phyloP scores from a whole-genome alignment of 2,329 filamentous ascomycete genomes.

The Scedosporium minutisporum region DNA sequence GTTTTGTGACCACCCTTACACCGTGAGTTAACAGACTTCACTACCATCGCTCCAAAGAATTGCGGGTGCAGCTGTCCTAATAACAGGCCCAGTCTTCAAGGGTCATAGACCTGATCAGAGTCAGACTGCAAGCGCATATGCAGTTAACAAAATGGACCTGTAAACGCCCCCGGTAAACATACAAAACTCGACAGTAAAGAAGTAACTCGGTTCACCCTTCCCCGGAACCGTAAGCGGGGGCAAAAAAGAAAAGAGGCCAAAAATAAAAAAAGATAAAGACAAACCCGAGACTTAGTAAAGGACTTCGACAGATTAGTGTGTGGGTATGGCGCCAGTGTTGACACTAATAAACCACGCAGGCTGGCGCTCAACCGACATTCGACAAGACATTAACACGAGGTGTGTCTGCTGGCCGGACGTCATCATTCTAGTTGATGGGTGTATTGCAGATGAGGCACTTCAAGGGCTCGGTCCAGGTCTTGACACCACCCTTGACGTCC shows the following conservation, averaged over 20 bases:
- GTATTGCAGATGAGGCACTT: slow-evolving; percentile 40
- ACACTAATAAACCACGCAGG: too few relatives aligned
- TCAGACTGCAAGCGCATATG: too few relatives aligned
- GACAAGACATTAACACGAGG: neutral
- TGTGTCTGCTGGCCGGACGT: neutral
- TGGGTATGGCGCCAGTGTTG: neutral
- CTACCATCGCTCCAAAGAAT: too few relatives aligned
- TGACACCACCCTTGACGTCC: slow-evolving; percentile 36
- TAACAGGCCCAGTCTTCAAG: too few relatives aligned
- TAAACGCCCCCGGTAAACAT: neutral
- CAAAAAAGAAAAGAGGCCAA: too few relatives aligned
- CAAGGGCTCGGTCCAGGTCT: slow-evolving; percentile 42
- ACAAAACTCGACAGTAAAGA: neutral
- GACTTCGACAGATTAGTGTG: neutral
- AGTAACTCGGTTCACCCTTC: neutral
- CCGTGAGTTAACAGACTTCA: neutral
- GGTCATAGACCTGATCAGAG: too few relatives aligned
- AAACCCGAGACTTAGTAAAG: neutral
- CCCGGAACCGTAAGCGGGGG: neutral
- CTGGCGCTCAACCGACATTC: neutral
- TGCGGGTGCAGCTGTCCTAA: too few relatives aligned
- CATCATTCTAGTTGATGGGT: slow-evolving; percentile 29
- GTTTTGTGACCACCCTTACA: neutral
- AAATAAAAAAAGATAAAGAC: neutral
- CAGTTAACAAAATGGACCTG: neutral